Evolutionary conservation across 495 filamentous ascomycete species (phyloP).

Genomic region (Penicillium lagena): DNA sequence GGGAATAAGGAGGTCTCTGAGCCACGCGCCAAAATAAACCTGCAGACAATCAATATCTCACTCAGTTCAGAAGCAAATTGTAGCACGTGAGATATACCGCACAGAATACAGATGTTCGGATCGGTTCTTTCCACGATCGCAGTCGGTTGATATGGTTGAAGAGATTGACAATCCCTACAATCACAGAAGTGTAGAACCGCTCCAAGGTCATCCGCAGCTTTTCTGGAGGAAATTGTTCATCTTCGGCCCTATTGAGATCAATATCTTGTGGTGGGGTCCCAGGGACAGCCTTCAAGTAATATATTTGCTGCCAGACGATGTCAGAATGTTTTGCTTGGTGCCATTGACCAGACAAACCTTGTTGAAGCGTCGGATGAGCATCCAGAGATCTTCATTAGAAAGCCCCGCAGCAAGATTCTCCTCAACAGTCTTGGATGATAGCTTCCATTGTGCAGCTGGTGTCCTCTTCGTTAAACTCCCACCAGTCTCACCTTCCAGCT

Average conservation of each 20-base stretch:
- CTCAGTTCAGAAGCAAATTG: background rate
- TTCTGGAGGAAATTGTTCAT: constrained; percentile 82
- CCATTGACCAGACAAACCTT: constrained; percentile 46
- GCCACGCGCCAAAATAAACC: constrained; percentile 72
- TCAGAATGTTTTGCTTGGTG: constrained; percentile 4
- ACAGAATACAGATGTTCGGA: constrained; percentile 62
- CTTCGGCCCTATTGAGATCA: constrained; percentile 75
- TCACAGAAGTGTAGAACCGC: constrained; percentile 75
- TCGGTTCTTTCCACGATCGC: constrained; percentile 72
- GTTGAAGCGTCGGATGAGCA: constrained; percentile 74
- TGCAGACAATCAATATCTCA: constrained; percentile 11
- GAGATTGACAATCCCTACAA: constrained; percentile 58
- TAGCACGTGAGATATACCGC: constrained; percentile 30
- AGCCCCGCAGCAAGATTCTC: constrained; percentile 41
- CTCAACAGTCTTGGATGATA: constrained; percentile 10
- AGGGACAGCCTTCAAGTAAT: constrained; percentile 69
- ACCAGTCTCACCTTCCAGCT: background rate
- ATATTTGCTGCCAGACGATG: constrained; percentile 62
- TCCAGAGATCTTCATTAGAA: constrained; percentile 80
- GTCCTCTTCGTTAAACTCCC: background rate
- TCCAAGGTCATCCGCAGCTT: constrained; percentile 78
- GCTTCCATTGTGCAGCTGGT: constrained; percentile 15
- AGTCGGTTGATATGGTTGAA: constrained; percentile 64
- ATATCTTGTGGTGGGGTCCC: constrained; percentile 50
- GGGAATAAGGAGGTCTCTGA: constrained; percentile 67